These are phyloP conservation scores for Rhizomucor pusillus DNA, from an alignment of 371 early-diverging fungal species.

Conservation along the genomic window DNA sequence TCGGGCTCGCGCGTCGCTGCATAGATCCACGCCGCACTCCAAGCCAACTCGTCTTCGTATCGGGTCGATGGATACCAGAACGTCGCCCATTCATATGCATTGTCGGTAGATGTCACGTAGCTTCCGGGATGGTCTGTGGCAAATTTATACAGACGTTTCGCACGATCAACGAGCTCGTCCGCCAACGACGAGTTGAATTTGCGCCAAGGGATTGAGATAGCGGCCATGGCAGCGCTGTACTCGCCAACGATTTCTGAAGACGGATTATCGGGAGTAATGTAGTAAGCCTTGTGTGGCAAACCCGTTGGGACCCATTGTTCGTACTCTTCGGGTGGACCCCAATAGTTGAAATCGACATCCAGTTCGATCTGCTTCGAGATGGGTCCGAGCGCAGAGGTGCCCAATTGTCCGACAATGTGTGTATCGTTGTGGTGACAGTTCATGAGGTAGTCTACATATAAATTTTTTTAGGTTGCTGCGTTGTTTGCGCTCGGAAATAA, in stretches of 20 bases:
- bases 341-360: conserved; percentile 60
- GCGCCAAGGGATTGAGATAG: conserved; percentile 44
- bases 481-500: neutral
- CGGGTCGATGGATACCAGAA: conserved; percentile 57
- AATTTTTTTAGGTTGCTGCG: neutral
- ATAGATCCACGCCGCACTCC: conserved; percentile 52
- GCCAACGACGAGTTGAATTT: conserved; percentile 46
- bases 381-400: conserved; percentile 46
- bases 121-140: conserved; percentile 46
- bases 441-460: conserved; percentile 40
- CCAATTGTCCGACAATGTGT: conserved; percentile 53
- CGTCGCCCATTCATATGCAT: conserved; percentile 48
- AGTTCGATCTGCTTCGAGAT: conserved; percentile 42
- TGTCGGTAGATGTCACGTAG: conserved; percentile 41
- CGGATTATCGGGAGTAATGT: conserved; percentile 49
- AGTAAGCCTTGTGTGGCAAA: conserved; percentile 43
- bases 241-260: conserved; percentile 56
- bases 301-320: conserved; percentile 54
- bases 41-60: conserved; percentile 51
- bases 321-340: conserved; percentile 61
- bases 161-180: conserved; percentile 38
- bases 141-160: conserved; percentile 47
- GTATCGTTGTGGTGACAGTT: conserved; percentile 53
- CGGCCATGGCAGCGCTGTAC: conserved; percentile 51
- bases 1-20: conserved; percentile 42